Evolutionary conservation across 257 asterid genomes (phyloP), one percentile per base, ranked within the genome.

Genomic region (Prunella vulgaris): DNA sequence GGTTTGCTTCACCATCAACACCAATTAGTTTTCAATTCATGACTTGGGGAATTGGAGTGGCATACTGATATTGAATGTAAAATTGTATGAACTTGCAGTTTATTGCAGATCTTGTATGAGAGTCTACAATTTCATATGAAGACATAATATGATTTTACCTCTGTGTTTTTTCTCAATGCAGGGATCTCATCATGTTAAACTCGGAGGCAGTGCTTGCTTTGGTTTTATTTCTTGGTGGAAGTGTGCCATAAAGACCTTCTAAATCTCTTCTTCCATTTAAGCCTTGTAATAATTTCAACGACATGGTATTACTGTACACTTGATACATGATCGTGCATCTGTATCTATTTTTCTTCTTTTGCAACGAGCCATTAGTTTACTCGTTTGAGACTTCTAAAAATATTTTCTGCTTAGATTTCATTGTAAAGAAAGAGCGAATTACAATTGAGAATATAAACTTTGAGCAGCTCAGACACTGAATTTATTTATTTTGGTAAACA

Each of bases 281-380:
- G 8, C 17, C 30, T 24, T 74, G 70, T 74, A 74, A 74, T 74
- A 73, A 73, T 1, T 17, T 17, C 27, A 15, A 15, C 18, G 57
- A 27, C 37, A 32, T 51, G 57, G 4, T 51, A 51, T 17, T 49
- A 25, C 1, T 21, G 14, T 2, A 18, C 28, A 52, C 59, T 52
- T 35, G 8, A 18, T 51, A 20, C n/a, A 52, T 0, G 5, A 18
- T 42, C 1, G 51, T 7, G 7, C 18, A 42, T 14, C 7, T 13
- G 18, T 42, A 5, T 42, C 17, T 13, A 42, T 12, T 42, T 42
- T 42, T 42, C 51, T 42, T 13, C 49, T 12, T 40, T 40, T 40
- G 49, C 49, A 35, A 7, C 4, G 8, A 35, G 8, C 42, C 12
- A 35, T 35, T 35, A 5, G 7, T 35, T 35, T 35, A 9, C 42